phyloP scores from a whole-genome alignment of 2,329 filamentous ascomycete species.

The Aspergillus floridensis region DNA sequence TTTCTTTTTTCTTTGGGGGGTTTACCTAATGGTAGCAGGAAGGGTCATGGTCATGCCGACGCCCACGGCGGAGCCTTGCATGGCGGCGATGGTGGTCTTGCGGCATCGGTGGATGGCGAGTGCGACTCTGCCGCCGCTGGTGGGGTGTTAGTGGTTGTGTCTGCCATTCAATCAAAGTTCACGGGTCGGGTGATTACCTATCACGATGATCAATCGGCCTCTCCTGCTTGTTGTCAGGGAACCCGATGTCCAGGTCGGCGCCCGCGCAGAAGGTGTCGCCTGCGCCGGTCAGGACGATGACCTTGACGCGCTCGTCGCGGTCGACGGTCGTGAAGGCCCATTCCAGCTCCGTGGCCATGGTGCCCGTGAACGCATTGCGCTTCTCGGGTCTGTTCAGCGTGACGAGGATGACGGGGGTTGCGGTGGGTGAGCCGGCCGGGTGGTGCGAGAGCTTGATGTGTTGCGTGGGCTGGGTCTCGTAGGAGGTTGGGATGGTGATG shows the following conservation, averaged over 20 bases:
- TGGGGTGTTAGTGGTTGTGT: neutral
- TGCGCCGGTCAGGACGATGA: constrained; percentile 54
- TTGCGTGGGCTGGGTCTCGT: constrained; percentile 30
- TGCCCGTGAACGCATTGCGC: constrained; percentile 57
- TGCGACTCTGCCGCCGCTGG: constrained; percentile 32
- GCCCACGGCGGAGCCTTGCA: constrained; percentile 57
- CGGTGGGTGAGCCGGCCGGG: constrained; percentile 47
- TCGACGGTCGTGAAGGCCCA: constrained; percentile 42
- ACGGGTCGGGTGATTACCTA: constrained; percentile 30
- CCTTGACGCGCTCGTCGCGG: constrained; percentile 54
- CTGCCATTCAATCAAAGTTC: too few relatives aligned
- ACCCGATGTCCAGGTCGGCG: constrained; percentile 55
- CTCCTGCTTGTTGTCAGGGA: constrained; percentile 43
- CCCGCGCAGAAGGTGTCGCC: constrained; percentile 51
- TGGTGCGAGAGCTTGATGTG: constrained; percentile 40
- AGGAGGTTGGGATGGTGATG: constrained; percentile 32
- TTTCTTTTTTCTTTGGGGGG: too few relatives aligned
- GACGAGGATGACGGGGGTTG: constrained; percentile 49
- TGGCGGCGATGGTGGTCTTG: constrained; percentile 56
- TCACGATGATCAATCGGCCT: constrained; percentile 52
- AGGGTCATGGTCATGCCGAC: constrained; percentile 60
- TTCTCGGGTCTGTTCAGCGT: constrained; percentile 56
- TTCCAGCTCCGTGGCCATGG: constrained; percentile 50
- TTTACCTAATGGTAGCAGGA: constrained; percentile 51
- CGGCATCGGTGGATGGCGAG: constrained; percentile 58